A percentile compares a stretch with the other conserved stretches of the same genome.
phyloP scores from a whole-genome alignment of 2,329 filamentous ascomycete species.

The Pseudogymnoascus sp. region DNA sequence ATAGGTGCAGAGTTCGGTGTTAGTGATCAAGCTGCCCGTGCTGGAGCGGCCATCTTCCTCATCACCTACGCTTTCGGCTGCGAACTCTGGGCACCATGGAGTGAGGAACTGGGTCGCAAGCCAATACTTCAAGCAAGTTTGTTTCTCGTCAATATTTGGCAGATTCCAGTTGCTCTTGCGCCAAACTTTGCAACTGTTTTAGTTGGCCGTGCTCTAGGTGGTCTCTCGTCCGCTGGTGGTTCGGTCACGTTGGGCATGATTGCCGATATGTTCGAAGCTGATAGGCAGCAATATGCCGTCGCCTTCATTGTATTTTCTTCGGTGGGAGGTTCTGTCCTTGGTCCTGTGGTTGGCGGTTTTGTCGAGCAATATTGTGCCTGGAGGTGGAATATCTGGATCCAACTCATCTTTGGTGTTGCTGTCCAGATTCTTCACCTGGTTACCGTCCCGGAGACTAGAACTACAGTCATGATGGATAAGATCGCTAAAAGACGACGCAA shows the following conservation, averaged over 20 bases:
- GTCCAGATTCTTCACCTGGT: slow-evolving; percentile 60
- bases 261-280: slow-evolving; percentile 63
- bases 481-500: slow-evolving; percentile 68
- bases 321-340: slow-evolving; percentile 66
- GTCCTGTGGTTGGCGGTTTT: slow-evolving; percentile 72
- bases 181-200: slow-evolving; percentile 64
- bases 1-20: slow-evolving; percentile 61
- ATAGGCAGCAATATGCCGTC: slow-evolving; percentile 66
- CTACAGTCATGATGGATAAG: slow-evolving; percentile 67
- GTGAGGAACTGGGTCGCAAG: slow-evolving; percentile 71
- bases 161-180: slow-evolving; percentile 62
- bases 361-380: slow-evolving; percentile 58
- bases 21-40: slow-evolving; percentile 57
- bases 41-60: slow-evolving; percentile 70
- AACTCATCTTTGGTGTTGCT: slow-evolving; percentile 66
- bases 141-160: slow-evolving; percentile 69
- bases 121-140: slow-evolving; percentile 65
- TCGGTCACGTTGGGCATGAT: slow-evolving; percentile 69
- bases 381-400: slow-evolving; percentile 78
- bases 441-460: slow-evolving; percentile 68
- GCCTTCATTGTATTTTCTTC: slow-evolving; percentile 72
- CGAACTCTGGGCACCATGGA: slow-evolving; percentile 83
- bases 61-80: slow-evolving; percentile 78
- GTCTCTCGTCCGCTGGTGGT: slow-evolving; percentile 62
- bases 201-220: slow-evolving; percentile 61